Base-by-base conservation (phyloP, 768 basidiomycete species). In the Russula griseocarnosa region DNA sequence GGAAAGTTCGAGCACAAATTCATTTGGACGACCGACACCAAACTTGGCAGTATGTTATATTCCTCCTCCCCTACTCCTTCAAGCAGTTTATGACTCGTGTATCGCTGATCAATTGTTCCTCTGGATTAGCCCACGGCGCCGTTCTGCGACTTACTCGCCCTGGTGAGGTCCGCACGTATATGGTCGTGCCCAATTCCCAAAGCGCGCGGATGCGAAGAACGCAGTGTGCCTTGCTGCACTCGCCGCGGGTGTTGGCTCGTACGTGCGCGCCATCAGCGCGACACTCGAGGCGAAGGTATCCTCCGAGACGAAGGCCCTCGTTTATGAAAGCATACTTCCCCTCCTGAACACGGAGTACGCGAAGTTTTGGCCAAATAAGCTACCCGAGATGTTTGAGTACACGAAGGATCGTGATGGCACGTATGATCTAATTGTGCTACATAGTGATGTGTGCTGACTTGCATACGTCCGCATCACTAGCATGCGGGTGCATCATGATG, bases 141-240 rank as follows among this genome's bases (percentile, higher is more conserved):
- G 72, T 90, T 13, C 76, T 90, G 47, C 83, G 84, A 30, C 67
- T 90, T 6, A 78, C 80, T 47, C 79, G 82, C 30, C 81, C 82
- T 3, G 76, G 74, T 4, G 80, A 82, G 61, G 80, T 78, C 42
- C 78, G 75, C 49, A 83, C 85, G 0, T 90, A 79, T 67, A 71
- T 90, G 6, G 84, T 86, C 32, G 87, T 88, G 32, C 2, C 0
- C 76, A 77, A 18, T 89, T 89, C 66, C 67, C 76, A 2, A 86
- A 82, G 68, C 83, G 83, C 3, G 73, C 75, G 0, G 87, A 90
- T 58, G 88, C 87, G n/a, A 88, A 86, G 71, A 78, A 80, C 0
- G 89, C 88, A 0, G 88, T 83, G 3, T 83, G 81, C 63, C 72
- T 90, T 26, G 75, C 83, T 18, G 88, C 87, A 0, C 81, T 90